Conservation (phyloP, 345 rosid genomes). For the Raphanus raphanistrum region DNA sequence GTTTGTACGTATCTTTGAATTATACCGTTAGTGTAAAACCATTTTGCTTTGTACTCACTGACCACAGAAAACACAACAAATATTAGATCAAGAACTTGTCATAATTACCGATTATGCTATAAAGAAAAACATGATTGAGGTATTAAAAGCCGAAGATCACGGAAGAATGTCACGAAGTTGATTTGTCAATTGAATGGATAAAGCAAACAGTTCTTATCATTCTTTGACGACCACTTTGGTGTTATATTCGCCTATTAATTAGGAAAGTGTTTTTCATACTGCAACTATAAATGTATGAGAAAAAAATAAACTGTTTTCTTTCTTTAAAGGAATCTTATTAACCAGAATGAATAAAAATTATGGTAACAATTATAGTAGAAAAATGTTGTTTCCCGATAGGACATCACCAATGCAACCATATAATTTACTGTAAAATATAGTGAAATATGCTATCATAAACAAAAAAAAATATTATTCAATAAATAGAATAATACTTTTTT, state of each 20-base stretch:
- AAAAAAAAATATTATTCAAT: too few relatives aligned
- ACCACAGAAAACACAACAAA: slow-evolving; percentile 1
- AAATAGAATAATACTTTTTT: too few relatives aligned
- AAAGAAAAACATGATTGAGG: slow-evolving; percentile 7
- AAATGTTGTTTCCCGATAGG: too few relatives aligned
- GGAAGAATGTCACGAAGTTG: slow-evolving; percentile 37
- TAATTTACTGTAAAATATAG: too few relatives aligned
- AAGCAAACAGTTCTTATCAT: slow-evolving; percentile 18
- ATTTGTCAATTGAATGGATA: slow-evolving; percentile 1
- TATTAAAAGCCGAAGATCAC: slow-evolving; percentile 21
- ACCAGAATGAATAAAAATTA: too few relatives aligned
- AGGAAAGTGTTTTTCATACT: background rate
- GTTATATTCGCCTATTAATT: background rate
- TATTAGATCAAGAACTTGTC: background rate
- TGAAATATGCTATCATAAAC: too few relatives aligned
- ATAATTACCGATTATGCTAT: slow-evolving; percentile 9
- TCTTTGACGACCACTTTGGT: slow-evolving; percentile 15
- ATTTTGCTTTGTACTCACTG: background rate
- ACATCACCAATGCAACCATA: too few relatives aligned
- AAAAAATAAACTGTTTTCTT: too few relatives aligned
- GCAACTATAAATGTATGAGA: background rate
- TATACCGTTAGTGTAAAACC: background rate
- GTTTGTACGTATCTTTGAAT: background rate
- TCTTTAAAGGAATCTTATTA: too few relatives aligned
- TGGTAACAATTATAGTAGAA: too few relatives aligned